These are phyloP conservation scores for Handroanthus guayacan DNA, from an alignment of 257 asterid genomes.

Conservation along the genomic window DNA sequence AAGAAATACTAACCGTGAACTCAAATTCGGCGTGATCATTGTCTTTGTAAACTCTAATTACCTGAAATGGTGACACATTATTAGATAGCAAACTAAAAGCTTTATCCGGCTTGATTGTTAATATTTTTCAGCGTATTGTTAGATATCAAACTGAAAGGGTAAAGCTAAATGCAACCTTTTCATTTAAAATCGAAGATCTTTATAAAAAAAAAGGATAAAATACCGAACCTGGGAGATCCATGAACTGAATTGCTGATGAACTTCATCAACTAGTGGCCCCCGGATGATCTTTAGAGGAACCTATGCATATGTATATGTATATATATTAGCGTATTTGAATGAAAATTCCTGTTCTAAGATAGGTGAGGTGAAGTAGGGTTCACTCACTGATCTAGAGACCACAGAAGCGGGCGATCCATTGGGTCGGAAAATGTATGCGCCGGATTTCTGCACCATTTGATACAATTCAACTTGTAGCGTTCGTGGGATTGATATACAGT, in stretches of 20 bases:
- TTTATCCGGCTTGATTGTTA: no score
- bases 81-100: background rate
- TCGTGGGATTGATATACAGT: background rate
- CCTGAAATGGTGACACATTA: conserved; percentile 50
- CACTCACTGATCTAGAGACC: conserved; percentile 74
- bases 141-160: no score
- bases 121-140: no score
- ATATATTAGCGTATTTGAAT: no score
- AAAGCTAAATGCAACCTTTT: no score
- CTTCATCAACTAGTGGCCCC: conserved; percentile 83
- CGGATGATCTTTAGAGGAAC: conserved; percentile 67
- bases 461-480: conserved; percentile 26
- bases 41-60: conserved; percentile 74
- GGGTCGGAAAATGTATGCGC: conserved; percentile 93
- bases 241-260: conserved; percentile 82
- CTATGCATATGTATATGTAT: conserved; percentile 38
- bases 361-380: no score
- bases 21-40: conserved; percentile 92
- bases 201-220: background rate
- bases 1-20: conserved; percentile 67
- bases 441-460: conserved; percentile 60
- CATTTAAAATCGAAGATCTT: no score
- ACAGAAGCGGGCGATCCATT: conserved; percentile 57
- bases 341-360: no score
- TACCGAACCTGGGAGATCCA: conserved; percentile 80